phyloP scores from a whole-genome alignment of 129 eudicot species.

The Flaveria trinervia region DNA sequence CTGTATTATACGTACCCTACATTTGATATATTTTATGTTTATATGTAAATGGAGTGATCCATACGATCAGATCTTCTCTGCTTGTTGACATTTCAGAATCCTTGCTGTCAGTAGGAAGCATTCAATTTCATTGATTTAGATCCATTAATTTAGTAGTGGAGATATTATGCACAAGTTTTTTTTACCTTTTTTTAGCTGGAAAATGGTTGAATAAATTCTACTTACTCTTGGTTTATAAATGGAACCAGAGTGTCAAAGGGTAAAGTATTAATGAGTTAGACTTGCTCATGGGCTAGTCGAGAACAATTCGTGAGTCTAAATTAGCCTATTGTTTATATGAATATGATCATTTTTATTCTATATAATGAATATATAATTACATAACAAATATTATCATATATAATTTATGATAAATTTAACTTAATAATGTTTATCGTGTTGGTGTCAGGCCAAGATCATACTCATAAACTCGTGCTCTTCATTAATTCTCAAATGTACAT shows the following conservation, averaged over 20 bases:
- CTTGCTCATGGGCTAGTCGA: background rate
- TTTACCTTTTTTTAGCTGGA: background rate
- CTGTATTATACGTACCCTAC: background rate
- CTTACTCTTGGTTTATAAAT: background rate
- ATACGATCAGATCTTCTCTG: conserved; percentile 32
- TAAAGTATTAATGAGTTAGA: background rate
- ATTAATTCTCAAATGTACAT: too few relatives aligned
- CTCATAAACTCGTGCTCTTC: too few relatives aligned
- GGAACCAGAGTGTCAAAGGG: background rate
- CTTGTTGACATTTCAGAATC: conserved; percentile 37
- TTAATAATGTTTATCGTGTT: too few relatives aligned
- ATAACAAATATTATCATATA: too few relatives aligned
- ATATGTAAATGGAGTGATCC: conserved; percentile 3
- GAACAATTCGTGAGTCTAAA: background rate
- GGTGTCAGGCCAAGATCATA: too few relatives aligned
- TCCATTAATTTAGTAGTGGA: conserved; percentile 21
- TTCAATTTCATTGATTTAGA: conserved; percentile 36
- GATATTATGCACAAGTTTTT: conserved; percentile 6
- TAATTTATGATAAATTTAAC: too few relatives aligned
- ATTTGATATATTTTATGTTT: background rate
- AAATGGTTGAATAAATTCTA: background rate
- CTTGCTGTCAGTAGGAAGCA: conserved; percentile 40
- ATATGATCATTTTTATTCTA: too few relatives aligned
- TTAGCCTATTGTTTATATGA: too few relatives aligned
- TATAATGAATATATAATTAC: too few relatives aligned